Base-by-base conservation (phyloP, 305 asterid species). In the Solanum hybrid region DNA sequence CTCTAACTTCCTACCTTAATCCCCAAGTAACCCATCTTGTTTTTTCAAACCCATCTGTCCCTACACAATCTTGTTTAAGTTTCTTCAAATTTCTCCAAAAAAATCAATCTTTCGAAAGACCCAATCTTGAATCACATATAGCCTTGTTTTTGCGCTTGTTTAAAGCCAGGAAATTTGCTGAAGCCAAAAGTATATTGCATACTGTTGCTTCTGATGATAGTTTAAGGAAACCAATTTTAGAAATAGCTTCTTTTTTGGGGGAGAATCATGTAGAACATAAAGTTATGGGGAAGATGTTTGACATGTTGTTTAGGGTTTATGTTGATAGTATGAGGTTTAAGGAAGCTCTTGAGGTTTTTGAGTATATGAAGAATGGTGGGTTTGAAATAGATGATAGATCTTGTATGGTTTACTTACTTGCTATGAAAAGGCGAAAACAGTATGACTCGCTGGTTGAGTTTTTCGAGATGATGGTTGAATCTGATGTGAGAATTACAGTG, bases 301-400 rank as follows among this genome's bases (percentile, higher is more conserved):
- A 96, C 91, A 93, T 95, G 98, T 35, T 97, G 42, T 95, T 96
- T 46, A 92, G 98, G 92, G 96, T 95, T 89, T 95, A 94, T 87
- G 96, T 94, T 31, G 98, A 97, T 76, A 93, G 91, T 88, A 69
- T 90, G 86, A 95, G 87, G 92, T 94, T 95, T 85, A 91, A 92
- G 11, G 96, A 93, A 93, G 96, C 92, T 74, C 77, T 94, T 85
- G 96, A 94, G 93, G 95, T 95, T 74, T 96, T 97, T 88, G 96
- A 94, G 90, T 90, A 92, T 79, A 93, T 96, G 98, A 92, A 92
- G 77, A 92, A 79, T 8, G 92, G 89, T 87, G 96, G 93, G 78
- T 87, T 94, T 64, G 92, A 33, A 73, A 93, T 96, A 67, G 98
- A 95, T 79, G 96, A 95, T 85, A 95, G 97, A 64, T 92, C 99